phyloP scores from a whole-genome alignment of 2,329 filamentous ascomycete species.

The Fusarium sp. region DNA sequence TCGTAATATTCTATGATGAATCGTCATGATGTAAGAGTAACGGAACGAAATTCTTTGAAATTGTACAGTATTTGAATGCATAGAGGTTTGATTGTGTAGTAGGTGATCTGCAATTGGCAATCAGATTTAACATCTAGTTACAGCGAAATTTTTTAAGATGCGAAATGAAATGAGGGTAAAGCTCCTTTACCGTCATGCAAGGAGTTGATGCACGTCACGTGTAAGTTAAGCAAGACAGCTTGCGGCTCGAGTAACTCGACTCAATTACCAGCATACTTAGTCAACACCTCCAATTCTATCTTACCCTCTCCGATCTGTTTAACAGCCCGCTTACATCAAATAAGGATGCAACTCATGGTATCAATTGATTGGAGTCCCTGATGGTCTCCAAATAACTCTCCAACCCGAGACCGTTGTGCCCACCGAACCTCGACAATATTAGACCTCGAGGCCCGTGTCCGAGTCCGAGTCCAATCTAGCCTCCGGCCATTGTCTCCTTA shows the following conservation, averaged over 20 bases:
- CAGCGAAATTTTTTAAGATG: too few relatives aligned
- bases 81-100: not conserved
- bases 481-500: not conserved
- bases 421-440: not conserved
- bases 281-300: not conserved
- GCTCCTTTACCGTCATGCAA: slow-evolving; percentile 3
- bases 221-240: slow-evolving; percentile 27
- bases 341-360: slow-evolving; percentile 20
- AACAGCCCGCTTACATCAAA: not conserved
- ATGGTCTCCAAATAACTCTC: slow-evolving; percentile 1
- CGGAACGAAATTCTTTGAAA: not conserved
- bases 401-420: not conserved
- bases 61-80: not conserved
- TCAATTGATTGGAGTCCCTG: slow-evolving; percentile 23
- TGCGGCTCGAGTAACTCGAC: not conserved
- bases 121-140: not conserved
- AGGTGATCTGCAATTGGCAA: not conserved
- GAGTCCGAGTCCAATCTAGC: not conserved
- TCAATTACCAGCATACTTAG: not conserved
- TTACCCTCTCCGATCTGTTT: not conserved
- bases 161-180: not conserved
- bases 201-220: slow-evolving; percentile 31
- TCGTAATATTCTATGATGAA: not conserved
- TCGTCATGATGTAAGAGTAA: not conserved
- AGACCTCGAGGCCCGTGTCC: not conserved